phyloP scores from a whole-genome alignment of 2,329 filamentous ascomycete species.

The Chaetothyriales sp. region DNA sequence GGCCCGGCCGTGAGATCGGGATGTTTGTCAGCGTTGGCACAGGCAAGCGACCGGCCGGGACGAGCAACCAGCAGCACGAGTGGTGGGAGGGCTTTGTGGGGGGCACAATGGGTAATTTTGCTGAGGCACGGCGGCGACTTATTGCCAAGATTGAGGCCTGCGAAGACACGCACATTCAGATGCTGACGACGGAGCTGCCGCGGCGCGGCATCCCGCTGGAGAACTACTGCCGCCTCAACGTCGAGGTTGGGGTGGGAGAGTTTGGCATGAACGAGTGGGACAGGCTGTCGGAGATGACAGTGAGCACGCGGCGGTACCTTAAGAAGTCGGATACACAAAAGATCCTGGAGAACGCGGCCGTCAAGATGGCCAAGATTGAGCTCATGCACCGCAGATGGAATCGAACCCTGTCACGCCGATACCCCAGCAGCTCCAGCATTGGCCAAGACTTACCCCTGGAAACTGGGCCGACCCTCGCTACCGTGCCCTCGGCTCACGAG shows the following conservation, averaged over 20 bases:
- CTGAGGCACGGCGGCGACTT: constrained; percentile 69
- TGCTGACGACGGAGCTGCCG: constrained; percentile 63
- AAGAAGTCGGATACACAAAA: constrained; percentile 55
- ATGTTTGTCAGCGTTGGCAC: constrained; percentile 92
- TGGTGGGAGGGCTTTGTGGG: constrained; percentile 85
- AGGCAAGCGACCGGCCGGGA: constrained; percentile 62
- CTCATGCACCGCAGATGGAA: constrained; percentile 54
- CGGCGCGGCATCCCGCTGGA: constrained; percentile 70
- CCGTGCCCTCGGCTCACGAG: constrained; percentile 29
- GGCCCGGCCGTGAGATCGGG: constrained; percentile 83
- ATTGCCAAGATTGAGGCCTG: constrained; percentile 92
- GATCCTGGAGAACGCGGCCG: constrained; percentile 61
- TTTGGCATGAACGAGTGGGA: constrained; percentile 99
- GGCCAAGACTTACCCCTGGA: constrained; percentile 18
- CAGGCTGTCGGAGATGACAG: constrained; percentile 85
- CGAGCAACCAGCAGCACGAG: constrained; percentile 51
- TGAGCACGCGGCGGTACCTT: constrained; percentile 73
- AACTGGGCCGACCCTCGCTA: constrained; percentile 19
- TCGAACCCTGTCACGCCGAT: constrained; percentile 20
- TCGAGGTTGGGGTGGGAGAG: constrained; percentile 82
- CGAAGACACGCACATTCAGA: constrained; percentile 74
- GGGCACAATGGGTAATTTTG: constrained; percentile 64
- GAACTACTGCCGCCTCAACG: constrained; percentile 92
- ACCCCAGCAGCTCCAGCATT: constrained; percentile 11
- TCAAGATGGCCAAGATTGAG: constrained; percentile 71